A percentile compares a stretch with the other conserved stretches of the same genome.
Evolutionary conservation across 164 flowering plant genomes (phyloP).

Genomic region (Vitis rotundifolia): DNA sequence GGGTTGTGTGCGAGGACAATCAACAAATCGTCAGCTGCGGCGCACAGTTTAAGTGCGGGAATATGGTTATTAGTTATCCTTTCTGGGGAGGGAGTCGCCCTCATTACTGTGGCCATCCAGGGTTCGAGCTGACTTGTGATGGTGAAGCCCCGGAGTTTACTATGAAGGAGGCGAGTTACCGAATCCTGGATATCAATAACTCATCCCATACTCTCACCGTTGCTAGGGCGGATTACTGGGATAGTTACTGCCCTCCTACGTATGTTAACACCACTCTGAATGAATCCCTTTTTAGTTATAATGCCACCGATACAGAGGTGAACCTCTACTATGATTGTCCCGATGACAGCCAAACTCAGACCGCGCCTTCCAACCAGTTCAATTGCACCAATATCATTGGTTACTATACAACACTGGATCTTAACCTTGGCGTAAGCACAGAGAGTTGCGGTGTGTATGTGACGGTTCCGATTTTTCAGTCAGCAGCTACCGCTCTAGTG

Average conservation of each 20-base stretch:
- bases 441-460: not conserved
- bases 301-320: conserved; percentile 12
- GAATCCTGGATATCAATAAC: conserved; percentile 21
- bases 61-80: conserved; percentile 20
- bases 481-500: not conserved
- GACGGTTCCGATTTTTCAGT: conserved; percentile 5
- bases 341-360: fast-evolving
- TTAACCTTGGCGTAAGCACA: too few species aligned
- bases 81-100: conserved; percentile 32
- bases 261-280: conserved; percentile 16
- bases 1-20: too few species aligned
- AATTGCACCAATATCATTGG: conserved; percentile 4
- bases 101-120: conserved; percentile 25
- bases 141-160: conserved; percentile 8
- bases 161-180: conserved; percentile 5
- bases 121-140: conserved; percentile 17
- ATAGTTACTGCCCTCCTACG: conserved; percentile 11
- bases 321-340: conserved; percentile 27
- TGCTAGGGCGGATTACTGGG: conserved; percentile 30
- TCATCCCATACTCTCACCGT: conserved; percentile 4
- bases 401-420: conserved; percentile 3
- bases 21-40: too few species aligned
- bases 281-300: conserved; percentile 4
- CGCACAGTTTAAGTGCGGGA: conserved; percentile 12
- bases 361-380: not conserved